Conservation (phyloP, 1,284 basidiomycete genomes). For the Tilletia horrida region DNA sequence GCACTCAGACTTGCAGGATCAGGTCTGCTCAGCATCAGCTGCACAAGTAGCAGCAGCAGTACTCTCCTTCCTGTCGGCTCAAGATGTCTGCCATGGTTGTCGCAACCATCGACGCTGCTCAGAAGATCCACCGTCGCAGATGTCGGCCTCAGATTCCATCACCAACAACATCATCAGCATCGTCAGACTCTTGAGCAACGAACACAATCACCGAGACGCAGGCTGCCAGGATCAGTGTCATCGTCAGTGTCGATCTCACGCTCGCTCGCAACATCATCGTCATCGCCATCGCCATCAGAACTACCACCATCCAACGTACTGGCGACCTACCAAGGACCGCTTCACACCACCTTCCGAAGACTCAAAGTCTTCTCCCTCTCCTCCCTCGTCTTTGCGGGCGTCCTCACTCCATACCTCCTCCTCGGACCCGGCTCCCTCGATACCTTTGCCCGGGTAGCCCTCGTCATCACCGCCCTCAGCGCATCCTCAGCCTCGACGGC, state of each 20-base stretch:
- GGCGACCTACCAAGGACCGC: slow-evolving; percentile 62
- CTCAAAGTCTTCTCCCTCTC: slow-evolving; percentile 79
- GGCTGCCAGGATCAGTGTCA: no score
- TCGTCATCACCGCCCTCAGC: slow-evolving; percentile 68
- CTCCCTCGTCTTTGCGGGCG: slow-evolving; percentile 69
- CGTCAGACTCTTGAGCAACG: no score
- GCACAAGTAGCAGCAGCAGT: no score
- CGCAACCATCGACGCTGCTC: no score
- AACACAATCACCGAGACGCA: no score
- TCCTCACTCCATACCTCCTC: slow-evolving; percentile 74
- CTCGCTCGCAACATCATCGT: not conserved
- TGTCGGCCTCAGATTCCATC: no score
- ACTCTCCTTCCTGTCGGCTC: no score
- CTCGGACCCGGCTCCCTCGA: slow-evolving; percentile 73
- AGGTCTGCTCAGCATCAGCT: no score
- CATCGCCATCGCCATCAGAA: not conserved
- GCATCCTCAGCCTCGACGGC: slow-evolving; percentile 71
- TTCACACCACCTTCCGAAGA: slow-evolving; percentile 68
- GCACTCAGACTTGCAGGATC: no score
- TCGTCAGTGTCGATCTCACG: not conserved
- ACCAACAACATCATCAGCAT: no score
- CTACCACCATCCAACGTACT: not conserved
- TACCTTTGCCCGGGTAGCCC: slow-evolving; percentile 65
- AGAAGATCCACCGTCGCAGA: no score
- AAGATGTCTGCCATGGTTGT: no score